phyloP scores from a whole-genome alignment of 225 moss, liverwort and hornwort genomes.

The Physcomitrium patens region DNA sequence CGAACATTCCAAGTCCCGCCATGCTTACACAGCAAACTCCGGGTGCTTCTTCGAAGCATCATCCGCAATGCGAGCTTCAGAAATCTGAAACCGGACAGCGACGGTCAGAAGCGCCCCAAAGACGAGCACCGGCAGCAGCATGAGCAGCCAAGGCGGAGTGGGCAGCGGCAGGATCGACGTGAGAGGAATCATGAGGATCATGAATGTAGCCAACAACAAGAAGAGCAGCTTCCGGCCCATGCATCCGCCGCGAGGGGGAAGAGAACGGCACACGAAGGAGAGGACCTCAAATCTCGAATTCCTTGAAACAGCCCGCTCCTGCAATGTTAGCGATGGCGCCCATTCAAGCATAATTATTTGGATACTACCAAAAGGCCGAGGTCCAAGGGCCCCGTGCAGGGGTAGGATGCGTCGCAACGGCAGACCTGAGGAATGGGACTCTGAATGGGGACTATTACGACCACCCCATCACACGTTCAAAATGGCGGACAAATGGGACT shows the following conservation, averaged over 20 bases:
- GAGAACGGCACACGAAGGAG: no score
- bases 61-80: conserved; percentile 32
- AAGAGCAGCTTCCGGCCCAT: conserved; percentile 43
- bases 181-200: conserved; percentile 56
- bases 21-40: conserved; percentile 25
- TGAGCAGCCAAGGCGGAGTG: conserved; percentile 49
- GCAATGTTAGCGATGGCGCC: no score
- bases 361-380: no score
- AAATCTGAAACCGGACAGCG: conserved; percentile 32
- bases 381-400: no score
- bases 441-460: no score
- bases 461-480: no score
- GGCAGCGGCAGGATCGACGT: conserved; percentile 43
- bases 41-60: conserved; percentile 21
- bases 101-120: conserved; percentile 48
- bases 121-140: conserved; percentile 52
- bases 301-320: no score
- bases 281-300: no score
- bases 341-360: no score
- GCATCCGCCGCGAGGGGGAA: conserved; percentile 34
- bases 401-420: no score
- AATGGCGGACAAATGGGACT: no score
- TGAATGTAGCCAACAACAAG: conserved; percentile 21
- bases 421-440: no score
- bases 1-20: neutral